Evolutionary conservation across 2,329 filamentous ascomycete species (phyloP), one percentile per base, ranked within the genome.

Genomic region (Fragosphaeria purpurea): DNA sequence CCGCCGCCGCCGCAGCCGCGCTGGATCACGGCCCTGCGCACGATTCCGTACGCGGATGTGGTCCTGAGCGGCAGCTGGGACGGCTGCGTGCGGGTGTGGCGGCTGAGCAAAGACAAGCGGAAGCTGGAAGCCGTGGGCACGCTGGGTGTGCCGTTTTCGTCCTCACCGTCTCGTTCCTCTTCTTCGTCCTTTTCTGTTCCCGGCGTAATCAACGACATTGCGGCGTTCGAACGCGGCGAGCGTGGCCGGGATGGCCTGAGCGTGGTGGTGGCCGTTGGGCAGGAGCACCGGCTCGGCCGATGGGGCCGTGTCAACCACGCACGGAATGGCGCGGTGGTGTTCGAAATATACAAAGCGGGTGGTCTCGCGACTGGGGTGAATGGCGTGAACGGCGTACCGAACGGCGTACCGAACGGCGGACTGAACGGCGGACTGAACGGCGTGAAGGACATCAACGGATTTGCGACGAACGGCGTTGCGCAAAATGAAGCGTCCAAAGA

Each of bases 21-120:
- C 62, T 94, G 86, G 77, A 93, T 98, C 65, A 98, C 93, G 1
- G 90, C 91, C 6, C 72, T 98, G 42, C 76, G 83, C 46, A 85
- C 88, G 1, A 76, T 98, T 46, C 91, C 93, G 0, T 96, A 90
- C 65, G 91, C 88, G 5, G 89, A 98, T 61, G 72, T 95, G 47
- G 80, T 98, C 51, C 73, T 98, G 47, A 94, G 83, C 57, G 93
- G 91, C 35, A 95, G 88, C 67, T 98, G 91, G 90, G 93, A 95
- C 63, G 93, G 93, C 3, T 82, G 80, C 65, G 76, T 98, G 52
- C 77, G 91, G 46, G 84, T 84, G 5, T 98, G 93, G 93, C 82
- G 77, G 54, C 75, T 98, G 22, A 85, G 82, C 48, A 80, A 87
- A 41, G 91, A 96, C 64, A 93, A 90, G 69, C 80, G 80, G 64